Evolutionary conservation across 2,329 filamentous ascomycete genomes (phyloP).

Genomic region (Penicillium sp.): DNA sequence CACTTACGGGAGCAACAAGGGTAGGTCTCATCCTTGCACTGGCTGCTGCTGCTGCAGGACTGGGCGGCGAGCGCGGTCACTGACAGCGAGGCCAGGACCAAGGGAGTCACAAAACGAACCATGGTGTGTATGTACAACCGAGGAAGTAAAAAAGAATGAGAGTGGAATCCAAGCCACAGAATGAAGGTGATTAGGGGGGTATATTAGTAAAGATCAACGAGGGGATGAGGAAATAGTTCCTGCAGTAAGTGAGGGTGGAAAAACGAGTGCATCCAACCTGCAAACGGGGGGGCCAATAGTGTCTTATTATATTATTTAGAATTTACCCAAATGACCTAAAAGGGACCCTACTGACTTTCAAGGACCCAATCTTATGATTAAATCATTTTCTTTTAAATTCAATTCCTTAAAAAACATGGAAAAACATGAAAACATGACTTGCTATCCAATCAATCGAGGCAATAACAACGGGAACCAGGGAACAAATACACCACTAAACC

Average conservation of each 20-base stretch:
- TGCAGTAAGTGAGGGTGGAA: constrained; percentile 8
- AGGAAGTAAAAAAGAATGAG: constrained; percentile 23
- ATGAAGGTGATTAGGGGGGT: not conserved
- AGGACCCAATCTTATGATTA: not conserved
- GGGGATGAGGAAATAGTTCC: not conserved
- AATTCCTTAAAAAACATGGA: too few species aligned
- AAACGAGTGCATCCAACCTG: constrained; percentile 5
- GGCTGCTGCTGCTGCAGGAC: constrained; percentile 47
- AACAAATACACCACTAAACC: not conserved
- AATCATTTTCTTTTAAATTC: not conserved
- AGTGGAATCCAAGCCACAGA: constrained; percentile 9
- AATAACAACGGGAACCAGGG: not conserved
- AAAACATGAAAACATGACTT: not conserved
- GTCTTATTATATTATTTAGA: constrained; percentile 2
- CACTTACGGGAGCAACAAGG: constrained; percentile 79
- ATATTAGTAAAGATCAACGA: not conserved
- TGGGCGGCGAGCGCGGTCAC: constrained; percentile 33
- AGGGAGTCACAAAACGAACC: constrained; percentile 37
- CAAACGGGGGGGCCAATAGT: constrained; percentile 8
- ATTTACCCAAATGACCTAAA: too few species aligned
- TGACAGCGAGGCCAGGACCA: constrained; percentile 37
- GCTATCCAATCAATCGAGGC: not conserved
- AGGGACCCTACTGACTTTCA: too few species aligned
- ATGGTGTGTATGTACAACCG: constrained; percentile 27
- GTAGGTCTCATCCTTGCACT: constrained; percentile 67